Percentiles rank a stretch among this genome's conserved stretches.
Conservation (phyloP, 2,329 filamentous ascomycete genomes). For the Esteya vermicola region DNA sequence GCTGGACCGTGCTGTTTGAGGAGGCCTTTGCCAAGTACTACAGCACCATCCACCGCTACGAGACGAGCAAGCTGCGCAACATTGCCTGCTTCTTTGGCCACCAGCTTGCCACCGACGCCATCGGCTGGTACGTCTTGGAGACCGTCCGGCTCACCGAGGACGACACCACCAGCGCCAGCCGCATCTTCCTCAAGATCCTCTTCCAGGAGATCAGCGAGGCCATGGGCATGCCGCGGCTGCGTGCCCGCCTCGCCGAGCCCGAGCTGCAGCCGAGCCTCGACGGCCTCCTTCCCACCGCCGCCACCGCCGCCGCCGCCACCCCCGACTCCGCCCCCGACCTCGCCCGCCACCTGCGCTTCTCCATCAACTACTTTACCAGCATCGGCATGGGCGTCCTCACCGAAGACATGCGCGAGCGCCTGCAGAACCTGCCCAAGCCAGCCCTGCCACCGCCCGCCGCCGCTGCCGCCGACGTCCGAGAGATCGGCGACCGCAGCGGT, state of each 20-base stretch:
- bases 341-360: conserved; percentile 81
- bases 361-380: conserved; percentile 98
- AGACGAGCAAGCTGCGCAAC: conserved; percentile 88
- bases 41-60: conserved; percentile 92
- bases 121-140: conserved; percentile 83
- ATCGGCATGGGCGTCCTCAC: conserved; percentile 93
- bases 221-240: conserved; percentile 68
- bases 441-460: conserved; percentile 53
- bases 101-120: conserved; percentile 71
- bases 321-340: too few species aligned
- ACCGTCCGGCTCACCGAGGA: conserved; percentile 87
- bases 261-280: conserved; percentile 59
- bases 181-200: conserved; percentile 97
- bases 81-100: conserved; percentile 96
- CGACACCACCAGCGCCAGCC: conserved; percentile 87
- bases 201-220: conserved; percentile 87
- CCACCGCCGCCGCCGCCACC: too few species aligned
- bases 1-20: conserved; percentile 91
- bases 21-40: conserved; percentile 86
- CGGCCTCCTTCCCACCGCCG: conserved; percentile 82
- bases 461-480: conserved; percentile 16
- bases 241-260: conserved; percentile 59
- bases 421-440: conserved; percentile 83
- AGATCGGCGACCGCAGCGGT: conserved; percentile 1
- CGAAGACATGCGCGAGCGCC: conserved; percentile 82